Evolutionary conservation across 306 rosid genomes (phyloP).

Genomic region (Heteromeles arbutifolia): DNA sequence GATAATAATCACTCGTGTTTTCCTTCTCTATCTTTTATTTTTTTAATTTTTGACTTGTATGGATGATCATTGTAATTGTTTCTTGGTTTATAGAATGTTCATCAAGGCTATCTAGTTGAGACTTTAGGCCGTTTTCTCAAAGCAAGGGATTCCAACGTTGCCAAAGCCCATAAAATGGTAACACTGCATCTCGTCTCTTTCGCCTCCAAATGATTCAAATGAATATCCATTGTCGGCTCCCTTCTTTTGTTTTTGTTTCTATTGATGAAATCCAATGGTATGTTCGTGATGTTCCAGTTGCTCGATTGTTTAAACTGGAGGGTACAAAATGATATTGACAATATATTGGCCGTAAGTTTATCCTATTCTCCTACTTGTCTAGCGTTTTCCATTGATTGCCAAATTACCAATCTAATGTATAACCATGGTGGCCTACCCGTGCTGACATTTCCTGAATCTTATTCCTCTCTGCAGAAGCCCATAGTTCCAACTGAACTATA

Average conservation of each 20-base stretch:
- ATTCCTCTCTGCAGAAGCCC: conserved; percentile 64
- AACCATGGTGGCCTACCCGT: conserved; percentile 10
- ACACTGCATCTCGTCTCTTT: conserved; percentile 6
- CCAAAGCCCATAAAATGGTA: conserved; percentile 89
- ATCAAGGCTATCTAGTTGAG: conserved; percentile 64
- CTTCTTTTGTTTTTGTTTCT: not conserved
- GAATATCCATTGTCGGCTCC: not conserved
- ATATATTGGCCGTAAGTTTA: conserved; percentile 61
- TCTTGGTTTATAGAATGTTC: conserved; percentile 62
- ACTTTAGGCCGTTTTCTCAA: conserved; percentile 73
- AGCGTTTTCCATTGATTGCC: not conserved
- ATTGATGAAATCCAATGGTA: not conserved
- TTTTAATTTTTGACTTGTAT: not conserved
- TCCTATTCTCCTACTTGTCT: not conserved
- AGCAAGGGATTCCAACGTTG: conserved; percentile 81
- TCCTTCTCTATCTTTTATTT: not conserved
- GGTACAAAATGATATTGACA: conserved; percentile 83
- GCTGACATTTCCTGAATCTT: conserved; percentile 10
- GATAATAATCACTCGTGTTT: not conserved
- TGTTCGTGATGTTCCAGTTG: conserved; percentile 46
- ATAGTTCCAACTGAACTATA: conserved; percentile 69
- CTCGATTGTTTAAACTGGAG: conserved; percentile 86
- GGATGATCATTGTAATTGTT: not conserved
- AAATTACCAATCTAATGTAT: not conserved
- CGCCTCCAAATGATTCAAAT: not conserved